A percentile compares a stretch with the other conserved stretches of the same genome.
Evolutionary conservation across 2,329 filamentous ascomycete genomes (phyloP).

Genomic region (Pyrenophora graminea): DNA sequence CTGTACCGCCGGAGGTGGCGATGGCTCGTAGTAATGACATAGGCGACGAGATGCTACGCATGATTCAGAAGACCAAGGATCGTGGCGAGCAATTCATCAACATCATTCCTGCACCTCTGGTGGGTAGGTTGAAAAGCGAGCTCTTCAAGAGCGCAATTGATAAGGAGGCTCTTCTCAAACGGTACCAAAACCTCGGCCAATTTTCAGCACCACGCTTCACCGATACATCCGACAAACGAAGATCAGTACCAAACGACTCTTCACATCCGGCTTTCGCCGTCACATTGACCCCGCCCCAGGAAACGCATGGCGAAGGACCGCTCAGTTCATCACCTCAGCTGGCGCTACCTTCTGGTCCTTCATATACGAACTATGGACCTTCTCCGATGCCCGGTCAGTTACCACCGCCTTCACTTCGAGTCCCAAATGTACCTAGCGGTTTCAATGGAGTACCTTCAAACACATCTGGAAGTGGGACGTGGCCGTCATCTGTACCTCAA

Average conservation of each 20-base stretch:
- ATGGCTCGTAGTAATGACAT: conserved; percentile 4
- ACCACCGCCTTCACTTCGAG: no score
- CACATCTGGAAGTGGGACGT: no score
- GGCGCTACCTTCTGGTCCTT: no score
- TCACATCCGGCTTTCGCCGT: not conserved
- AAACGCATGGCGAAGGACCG: no score
- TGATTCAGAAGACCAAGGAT: conserved; percentile 5
- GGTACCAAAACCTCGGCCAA: not conserved
- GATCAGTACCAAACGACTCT: not conserved
- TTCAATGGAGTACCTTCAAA: no score
- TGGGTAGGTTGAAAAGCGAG: conserved; percentile 26
- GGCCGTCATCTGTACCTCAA: no score
- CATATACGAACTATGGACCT: no score
- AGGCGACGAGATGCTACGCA: conserved; percentile 13
- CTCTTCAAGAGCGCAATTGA: conserved; percentile 22
- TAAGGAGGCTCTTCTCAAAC: not conserved
- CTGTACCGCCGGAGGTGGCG: not conserved
- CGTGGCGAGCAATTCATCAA: conserved; percentile 16
- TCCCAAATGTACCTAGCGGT: no score
- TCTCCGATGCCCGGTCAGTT: no score
- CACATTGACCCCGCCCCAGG: not conserved
- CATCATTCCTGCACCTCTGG: conserved; percentile 22
- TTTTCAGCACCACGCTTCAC: not conserved
- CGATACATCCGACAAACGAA: not conserved
- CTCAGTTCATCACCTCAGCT: no score